These are phyloP conservation scores for Volvariella surrecta DNA, from an alignment of 1,284 basidiomycete species.

Conservation along the genomic window DNA sequence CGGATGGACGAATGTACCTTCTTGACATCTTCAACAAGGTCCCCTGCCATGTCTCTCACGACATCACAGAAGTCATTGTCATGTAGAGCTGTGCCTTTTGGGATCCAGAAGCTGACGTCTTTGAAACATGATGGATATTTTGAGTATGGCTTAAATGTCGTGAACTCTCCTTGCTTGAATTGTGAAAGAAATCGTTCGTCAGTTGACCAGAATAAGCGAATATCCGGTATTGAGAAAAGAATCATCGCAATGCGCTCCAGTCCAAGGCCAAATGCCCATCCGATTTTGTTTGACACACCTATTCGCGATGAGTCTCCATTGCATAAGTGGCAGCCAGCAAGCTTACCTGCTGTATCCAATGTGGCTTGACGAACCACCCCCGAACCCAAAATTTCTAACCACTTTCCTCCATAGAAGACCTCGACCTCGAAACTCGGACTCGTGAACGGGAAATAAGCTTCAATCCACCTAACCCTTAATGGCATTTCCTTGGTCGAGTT, in stretches of 20 bases:
- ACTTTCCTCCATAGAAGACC: constrained; percentile 93
- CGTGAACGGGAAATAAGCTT: constrained; percentile 97
- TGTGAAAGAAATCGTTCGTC: constrained; percentile 87
- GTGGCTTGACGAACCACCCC: constrained; percentile 91
- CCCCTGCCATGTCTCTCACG: constrained; percentile 87
- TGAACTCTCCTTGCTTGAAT: constrained; percentile 72
- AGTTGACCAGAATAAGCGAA: constrained; percentile 96
- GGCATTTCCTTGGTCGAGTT: constrained; percentile 50
- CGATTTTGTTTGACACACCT: constrained; percentile 81
- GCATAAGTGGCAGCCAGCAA: constrained; percentile 4
- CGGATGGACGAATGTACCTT: constrained; percentile 35
- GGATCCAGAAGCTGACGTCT: constrained; percentile 90
- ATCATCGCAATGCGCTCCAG: constrained; percentile 99
- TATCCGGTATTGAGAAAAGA: constrained; percentile 94
- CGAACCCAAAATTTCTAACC: constrained; percentile 95
- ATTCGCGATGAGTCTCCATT: constrained; percentile 8
- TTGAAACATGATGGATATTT: constrained; percentile 86
- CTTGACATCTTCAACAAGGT: constrained; percentile 87
- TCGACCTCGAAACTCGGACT: constrained; percentile 97
- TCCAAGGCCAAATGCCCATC: constrained; percentile 98
- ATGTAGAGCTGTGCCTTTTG: constrained; percentile 51
- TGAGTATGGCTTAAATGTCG: constrained; percentile 81
- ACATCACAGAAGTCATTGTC: constrained; percentile 98
- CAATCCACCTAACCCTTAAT: constrained; percentile 91
- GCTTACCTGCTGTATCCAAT: constrained; percentile 72